These are phyloP conservation scores for Glycine soja DNA, from an alignment of 306 rosid species.

Conservation along the genomic window DNA sequence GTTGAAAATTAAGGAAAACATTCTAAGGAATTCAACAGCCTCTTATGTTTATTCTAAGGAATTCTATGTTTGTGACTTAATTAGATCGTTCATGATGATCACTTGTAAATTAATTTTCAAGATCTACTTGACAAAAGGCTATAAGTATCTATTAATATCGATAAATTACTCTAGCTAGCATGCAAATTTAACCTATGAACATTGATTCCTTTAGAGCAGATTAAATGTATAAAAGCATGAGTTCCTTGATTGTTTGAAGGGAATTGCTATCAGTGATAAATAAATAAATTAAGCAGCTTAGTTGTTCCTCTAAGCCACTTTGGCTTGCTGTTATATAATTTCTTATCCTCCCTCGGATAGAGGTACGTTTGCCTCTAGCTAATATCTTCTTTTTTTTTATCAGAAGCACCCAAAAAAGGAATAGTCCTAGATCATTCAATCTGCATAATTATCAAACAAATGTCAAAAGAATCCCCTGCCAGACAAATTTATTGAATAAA, in stretches of 20 bases:
- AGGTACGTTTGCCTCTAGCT: neutral
- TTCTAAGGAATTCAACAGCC: too few species aligned
- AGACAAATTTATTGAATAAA: neutral
- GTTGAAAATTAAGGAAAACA: too few species aligned
- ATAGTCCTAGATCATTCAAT: neutral
- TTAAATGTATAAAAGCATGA: neutral
- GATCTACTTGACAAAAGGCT: constrained; percentile 2
- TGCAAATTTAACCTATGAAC: neutral
- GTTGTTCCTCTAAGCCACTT: too few species aligned
- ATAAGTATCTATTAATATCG: neutral
- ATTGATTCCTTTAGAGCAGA: neutral
- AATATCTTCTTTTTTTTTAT: too few species aligned
- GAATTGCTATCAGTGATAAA: neutral
- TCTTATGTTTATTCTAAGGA: too few species aligned
- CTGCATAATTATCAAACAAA: neutral
- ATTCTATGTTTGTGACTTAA: too few species aligned
- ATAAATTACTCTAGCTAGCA: neutral
- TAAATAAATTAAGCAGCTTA: too few species aligned
- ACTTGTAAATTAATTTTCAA: too few species aligned
- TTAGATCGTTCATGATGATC: too few species aligned
- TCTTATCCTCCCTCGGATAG: too few species aligned
- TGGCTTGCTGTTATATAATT: too few species aligned
- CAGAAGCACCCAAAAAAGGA: neutral
- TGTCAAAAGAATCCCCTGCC: neutral
- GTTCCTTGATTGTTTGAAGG: neutral